Conservation (phyloP, 768 basidiomycete genomes). For the Suillus decipiens region DNA sequence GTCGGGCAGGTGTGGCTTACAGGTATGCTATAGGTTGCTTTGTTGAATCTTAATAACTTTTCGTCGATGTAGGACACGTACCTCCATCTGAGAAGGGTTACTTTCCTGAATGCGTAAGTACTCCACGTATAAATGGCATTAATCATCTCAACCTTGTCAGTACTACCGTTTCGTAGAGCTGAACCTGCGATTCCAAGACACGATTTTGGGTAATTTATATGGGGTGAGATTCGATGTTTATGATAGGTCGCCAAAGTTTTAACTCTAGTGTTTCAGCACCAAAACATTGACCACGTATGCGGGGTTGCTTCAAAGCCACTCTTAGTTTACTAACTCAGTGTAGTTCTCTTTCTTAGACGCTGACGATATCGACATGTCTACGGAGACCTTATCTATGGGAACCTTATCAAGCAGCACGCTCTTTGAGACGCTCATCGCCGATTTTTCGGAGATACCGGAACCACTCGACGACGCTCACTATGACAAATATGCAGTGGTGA, state of each 20-base stretch:
- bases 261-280: conserved; percentile 48
- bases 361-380: conserved; percentile 51
- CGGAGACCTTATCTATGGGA: conserved; percentile 32
- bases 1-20: conserved; percentile 47
- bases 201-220: conserved; percentile 81
- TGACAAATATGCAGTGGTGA: conserved; percentile 73
- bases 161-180: conserved; percentile 73
- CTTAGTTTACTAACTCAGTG: conserved; percentile 1
- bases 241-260: conserved; percentile 25
- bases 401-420: not conserved
- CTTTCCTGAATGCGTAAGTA: conserved; percentile 81
- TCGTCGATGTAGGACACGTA: conserved; percentile 63
- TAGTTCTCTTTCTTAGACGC: conserved; percentile 60
- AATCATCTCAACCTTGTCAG: conserved; percentile 23
- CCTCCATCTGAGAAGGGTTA: conserved; percentile 81
- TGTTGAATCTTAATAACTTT: not conserved
- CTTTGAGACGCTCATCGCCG: conserved; percentile 55
- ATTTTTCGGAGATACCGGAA: conserved; percentile 65
- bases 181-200: conserved; percentile 80
- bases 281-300: conserved; percentile 80
- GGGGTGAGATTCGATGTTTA: conserved; percentile 57
- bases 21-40: conserved; percentile 25
- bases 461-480: conserved; percentile 49
- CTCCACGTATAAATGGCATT: not conserved
- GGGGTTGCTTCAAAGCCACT: conserved; percentile 13